Evolutionary conservation across 331 rosid species (phyloP).

Genomic region (Quercus phellos): DNA sequence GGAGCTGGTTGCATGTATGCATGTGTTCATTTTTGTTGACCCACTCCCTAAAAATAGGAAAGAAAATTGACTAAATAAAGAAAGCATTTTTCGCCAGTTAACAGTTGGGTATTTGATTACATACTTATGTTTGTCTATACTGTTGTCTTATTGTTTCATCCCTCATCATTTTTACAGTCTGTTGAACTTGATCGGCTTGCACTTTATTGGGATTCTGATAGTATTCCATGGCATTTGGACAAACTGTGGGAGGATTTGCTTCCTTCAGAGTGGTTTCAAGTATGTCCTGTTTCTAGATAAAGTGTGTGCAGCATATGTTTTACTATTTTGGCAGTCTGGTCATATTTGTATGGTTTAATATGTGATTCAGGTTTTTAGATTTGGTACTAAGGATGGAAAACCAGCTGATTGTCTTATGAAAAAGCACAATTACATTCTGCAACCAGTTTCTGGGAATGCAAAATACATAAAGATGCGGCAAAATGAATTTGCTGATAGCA

Average conservation of each 20-base stretch:
- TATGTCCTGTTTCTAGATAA: slow-evolving; percentile 14
- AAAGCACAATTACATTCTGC: slow-evolving; percentile 66
- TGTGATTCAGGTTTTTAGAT: slow-evolving; percentile 64
- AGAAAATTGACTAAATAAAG: background rate
- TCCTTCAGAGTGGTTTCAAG: slow-evolving; percentile 98
- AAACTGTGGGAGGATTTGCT: slow-evolving; percentile 83
- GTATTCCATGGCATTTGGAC: slow-evolving; percentile 65
- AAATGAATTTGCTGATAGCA: slow-evolving; percentile 57
- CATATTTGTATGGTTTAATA: background rate
- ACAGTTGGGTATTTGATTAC: background rate
- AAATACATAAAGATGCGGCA: slow-evolving; percentile 64
- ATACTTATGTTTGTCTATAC: slow-evolving; percentile 14
- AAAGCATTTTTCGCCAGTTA: background rate
- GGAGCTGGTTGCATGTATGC: background rate
- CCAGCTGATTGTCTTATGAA: slow-evolving; percentile 49
- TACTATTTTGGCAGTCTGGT: background rate
- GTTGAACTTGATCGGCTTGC: slow-evolving; percentile 88
- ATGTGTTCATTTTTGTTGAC: background rate
- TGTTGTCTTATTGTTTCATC: slow-evolving; percentile 17
- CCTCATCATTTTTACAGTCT: slow-evolving; percentile 51
- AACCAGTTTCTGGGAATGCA: slow-evolving; percentile 88
- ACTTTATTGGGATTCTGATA: slow-evolving; percentile 81
- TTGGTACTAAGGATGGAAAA: slow-evolving; percentile 83
- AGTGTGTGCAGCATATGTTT: background rate
- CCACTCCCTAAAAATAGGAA: background rate